Percentiles rank a stretch among this genome's conserved stretches.
These are phyloP conservation scores for Ogataea minuta DNA, from an alignment of 805 yeast species.

Conservation along the genomic window DNA sequence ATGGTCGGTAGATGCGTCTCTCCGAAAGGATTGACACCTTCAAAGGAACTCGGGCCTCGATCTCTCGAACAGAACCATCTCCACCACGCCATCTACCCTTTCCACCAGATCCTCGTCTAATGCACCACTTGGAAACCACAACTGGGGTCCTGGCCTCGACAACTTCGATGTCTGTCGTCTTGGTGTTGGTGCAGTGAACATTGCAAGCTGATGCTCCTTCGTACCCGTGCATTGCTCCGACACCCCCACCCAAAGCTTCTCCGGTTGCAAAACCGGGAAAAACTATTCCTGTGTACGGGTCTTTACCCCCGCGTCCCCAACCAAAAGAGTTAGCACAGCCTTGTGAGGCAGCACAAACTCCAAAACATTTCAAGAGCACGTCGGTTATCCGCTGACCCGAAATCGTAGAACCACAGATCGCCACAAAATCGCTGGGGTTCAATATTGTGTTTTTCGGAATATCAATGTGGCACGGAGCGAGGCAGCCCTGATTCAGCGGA, in stretches of 20 bases:
- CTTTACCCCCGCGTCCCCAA: conserved; percentile 49
- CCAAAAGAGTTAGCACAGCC: conserved; percentile 59
- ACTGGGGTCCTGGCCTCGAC: conserved; percentile 53
- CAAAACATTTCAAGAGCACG: conserved; percentile 51
- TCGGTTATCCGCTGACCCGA: conserved; percentile 57
- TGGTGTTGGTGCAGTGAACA: conserved; percentile 53
- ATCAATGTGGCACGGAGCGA: conserved; percentile 41
- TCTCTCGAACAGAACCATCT: conserved; percentile 47
- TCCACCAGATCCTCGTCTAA: conserved; percentile 49
- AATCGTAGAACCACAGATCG: conserved; percentile 54
- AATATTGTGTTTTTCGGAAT: conserved; percentile 33
- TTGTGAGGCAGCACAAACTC: conserved; percentile 56
- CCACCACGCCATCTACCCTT: conserved; percentile 47
- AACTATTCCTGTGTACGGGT: conserved; percentile 36
- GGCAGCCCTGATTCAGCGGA: conserved; percentile 56
- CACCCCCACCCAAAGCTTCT: conserved; percentile 55
- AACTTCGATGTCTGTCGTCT: conserved; percentile 54
- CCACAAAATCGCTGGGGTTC: conserved; percentile 46
- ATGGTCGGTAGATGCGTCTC: conserved; percentile 45
- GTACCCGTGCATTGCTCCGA: conserved; percentile 50
- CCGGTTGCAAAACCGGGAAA: conserved; percentile 51
- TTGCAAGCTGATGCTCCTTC: conserved; percentile 48
- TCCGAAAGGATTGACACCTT: conserved; percentile 44
- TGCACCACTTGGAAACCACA: conserved; percentile 42
- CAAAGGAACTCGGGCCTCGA: conserved; percentile 34